These are phyloP conservation scores for Ensete glaucum DNA, from an alignment of 176 grass and related monocot genomes.

Conservation along the genomic window DNA sequence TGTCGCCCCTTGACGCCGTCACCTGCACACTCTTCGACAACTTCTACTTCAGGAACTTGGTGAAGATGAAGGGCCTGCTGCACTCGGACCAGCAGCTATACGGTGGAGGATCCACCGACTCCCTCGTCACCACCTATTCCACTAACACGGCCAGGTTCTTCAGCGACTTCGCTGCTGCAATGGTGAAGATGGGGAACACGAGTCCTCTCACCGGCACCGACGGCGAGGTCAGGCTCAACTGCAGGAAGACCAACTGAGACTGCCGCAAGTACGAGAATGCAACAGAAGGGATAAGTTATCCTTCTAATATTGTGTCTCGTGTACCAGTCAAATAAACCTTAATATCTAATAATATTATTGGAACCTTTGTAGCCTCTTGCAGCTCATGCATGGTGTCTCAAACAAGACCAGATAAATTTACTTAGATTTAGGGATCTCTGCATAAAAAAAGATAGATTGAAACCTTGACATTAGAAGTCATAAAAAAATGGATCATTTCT, in stretches of 20 bases:
- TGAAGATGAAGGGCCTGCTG: slow-evolving; percentile 51
- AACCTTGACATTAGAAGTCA: too few relatives aligned
- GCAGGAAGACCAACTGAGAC: slow-evolving; percentile 55
- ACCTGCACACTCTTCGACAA: slow-evolving; percentile 71
- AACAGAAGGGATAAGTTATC: not conserved
- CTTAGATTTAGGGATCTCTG: too few relatives aligned
- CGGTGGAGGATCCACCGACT: slow-evolving; percentile 43
- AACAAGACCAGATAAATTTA: too few relatives aligned
- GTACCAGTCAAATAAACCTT: not conserved
- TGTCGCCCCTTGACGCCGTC: slow-evolving; percentile 48
- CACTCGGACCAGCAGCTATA: slow-evolving; percentile 90
- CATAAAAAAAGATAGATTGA: too few relatives aligned
- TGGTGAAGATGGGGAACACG: slow-evolving; percentile 83
- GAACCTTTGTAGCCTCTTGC: not conserved
- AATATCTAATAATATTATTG: not conserved
- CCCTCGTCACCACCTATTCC: slow-evolving; percentile 38
- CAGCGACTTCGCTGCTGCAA: slow-evolving; percentile 47
- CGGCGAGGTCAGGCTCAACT: slow-evolving; percentile 57
- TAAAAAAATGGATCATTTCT: too few relatives aligned
- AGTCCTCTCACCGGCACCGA: slow-evolving; percentile 44
- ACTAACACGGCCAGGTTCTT: slow-evolving; percentile 46
- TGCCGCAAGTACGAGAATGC: too few relatives aligned
- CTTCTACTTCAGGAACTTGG: slow-evolving; percentile 65
- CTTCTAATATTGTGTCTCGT: not conserved
- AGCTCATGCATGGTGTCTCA: not conserved